phyloP scores from a whole-genome alignment of 2,329 filamentous ascomycete genomes.

The Hypoxylon sp. region DNA sequence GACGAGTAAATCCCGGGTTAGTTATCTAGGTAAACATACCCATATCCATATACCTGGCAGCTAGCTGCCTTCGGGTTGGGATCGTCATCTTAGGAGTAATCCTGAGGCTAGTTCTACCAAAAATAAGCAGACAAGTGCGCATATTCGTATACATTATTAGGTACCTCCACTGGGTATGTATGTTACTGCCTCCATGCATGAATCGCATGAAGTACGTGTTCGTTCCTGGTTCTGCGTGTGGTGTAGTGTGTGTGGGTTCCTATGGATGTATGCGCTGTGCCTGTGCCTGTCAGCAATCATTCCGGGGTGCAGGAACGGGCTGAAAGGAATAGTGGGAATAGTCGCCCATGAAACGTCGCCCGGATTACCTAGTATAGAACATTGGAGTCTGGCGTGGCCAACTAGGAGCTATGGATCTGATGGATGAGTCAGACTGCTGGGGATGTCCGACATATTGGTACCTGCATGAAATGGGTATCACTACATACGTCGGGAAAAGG shows the following conservation, averaged over 20 bases:
- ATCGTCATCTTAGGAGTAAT: no score
- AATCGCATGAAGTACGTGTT: conserved; percentile 19
- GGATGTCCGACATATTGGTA: conserved; percentile 28
- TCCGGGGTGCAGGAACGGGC: conserved; percentile 35
- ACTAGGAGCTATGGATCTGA: no score
- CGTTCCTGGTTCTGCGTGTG: conserved; percentile 24
- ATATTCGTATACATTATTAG: conserved; percentile 18
- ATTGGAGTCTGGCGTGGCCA: no score
- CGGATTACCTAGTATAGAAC: conserved; percentile 27
- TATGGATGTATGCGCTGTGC: conserved; percentile 10
- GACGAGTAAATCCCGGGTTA: neutral
- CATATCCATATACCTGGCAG: neutral
- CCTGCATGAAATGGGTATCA: conserved; percentile 33
- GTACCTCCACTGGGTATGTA: no score
- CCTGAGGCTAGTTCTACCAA: neutral
- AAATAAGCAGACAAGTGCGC: conserved; percentile 3
- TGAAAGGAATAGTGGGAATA: conserved; percentile 9
- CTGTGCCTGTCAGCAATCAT: conserved; percentile 15
- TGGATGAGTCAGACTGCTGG: conserved; percentile 36
- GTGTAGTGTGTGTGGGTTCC: conserved; percentile 10
- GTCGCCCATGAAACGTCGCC: conserved; percentile 16
- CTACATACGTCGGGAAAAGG: conserved; percentile 3
- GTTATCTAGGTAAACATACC: neutral
- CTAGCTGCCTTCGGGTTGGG: no score
- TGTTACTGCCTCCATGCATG: neutral